These are phyloP conservation scores for Bacidia gigantensis DNA, from an alignment of 495 filamentous ascomycete species.

Conservation along the genomic window DNA sequence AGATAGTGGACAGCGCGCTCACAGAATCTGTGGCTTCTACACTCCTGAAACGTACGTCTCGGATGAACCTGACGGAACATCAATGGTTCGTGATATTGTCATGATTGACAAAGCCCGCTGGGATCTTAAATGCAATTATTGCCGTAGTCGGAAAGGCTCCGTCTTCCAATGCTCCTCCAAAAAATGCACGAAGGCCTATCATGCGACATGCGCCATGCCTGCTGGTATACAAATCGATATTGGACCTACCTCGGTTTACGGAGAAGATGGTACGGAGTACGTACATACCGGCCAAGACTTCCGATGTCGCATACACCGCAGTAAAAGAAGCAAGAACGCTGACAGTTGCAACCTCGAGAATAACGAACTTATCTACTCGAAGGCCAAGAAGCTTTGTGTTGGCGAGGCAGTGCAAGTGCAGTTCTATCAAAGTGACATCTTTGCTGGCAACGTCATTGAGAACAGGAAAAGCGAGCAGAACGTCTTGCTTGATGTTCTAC, in stretches of 20 bases:
- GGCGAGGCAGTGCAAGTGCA: slow-evolving; percentile 82
- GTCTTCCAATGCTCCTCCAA: slow-evolving; percentile 95
- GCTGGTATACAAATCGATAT: slow-evolving; percentile 87
- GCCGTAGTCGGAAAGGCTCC: slow-evolving; percentile 79
- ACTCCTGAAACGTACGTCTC: slow-evolving; percentile 83
- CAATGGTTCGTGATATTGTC: slow-evolving; percentile 62
- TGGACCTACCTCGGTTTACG: slow-evolving; percentile 70
- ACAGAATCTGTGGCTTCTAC: slow-evolving; percentile 79
- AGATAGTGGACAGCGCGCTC: slow-evolving; percentile 75
- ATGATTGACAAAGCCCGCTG: slow-evolving; percentile 75
- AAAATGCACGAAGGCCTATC: slow-evolving; percentile 88
- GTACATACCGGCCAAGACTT: slow-evolving; percentile 80
- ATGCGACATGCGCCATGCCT: slow-evolving; percentile 83
- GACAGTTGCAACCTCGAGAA: slow-evolving; percentile 54
- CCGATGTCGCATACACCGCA: slow-evolving; percentile 83
- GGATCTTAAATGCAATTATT: slow-evolving; percentile 88
- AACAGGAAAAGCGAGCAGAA: slow-evolving; percentile 65
- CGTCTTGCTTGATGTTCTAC: slow-evolving; percentile 70
- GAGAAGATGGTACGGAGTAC: slow-evolving; percentile 84
- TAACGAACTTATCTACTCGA: slow-evolving; percentile 53
- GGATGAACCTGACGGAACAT: slow-evolving; percentile 47
- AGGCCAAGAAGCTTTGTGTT: slow-evolving; percentile 50
- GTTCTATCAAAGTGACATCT: slow-evolving; percentile 70
- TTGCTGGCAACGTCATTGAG: slow-evolving; percentile 77
- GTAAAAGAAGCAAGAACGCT: slow-evolving; percentile 62